phyloP scores from a whole-genome alignment of 1,284 basidiomycete genomes.

The Vanrija humicola region DNA sequence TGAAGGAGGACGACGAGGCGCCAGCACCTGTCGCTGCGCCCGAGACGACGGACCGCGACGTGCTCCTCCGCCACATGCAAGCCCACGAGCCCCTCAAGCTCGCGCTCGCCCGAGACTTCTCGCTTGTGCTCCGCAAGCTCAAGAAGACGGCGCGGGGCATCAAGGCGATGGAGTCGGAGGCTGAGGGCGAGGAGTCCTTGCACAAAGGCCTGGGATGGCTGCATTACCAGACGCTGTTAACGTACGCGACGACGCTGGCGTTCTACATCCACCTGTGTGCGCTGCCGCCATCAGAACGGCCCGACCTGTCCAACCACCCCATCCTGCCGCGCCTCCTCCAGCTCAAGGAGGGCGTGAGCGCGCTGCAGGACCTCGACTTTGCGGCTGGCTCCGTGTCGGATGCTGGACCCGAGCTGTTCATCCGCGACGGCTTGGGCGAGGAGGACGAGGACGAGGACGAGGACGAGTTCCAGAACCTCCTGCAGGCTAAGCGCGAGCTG shows the following conservation, averaged over 20 bases:
- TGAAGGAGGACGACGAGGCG: constrained; percentile 3
- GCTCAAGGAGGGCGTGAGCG: constrained; percentile 76
- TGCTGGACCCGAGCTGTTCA: constrained; percentile 41
- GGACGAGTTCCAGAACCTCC: constrained; percentile 29
- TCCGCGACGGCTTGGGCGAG: constrained; percentile 17
- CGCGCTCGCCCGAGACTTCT: constrained; percentile 55
- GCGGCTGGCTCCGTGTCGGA: constrained; percentile 54
- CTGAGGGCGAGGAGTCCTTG: constrained; percentile 34
- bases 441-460: constrained; percentile 43
- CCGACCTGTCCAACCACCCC: constrained; percentile 69
- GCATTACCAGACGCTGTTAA: constrained; percentile 67
- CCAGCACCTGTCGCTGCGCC: constrained; percentile 21
- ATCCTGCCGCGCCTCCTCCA: constrained; percentile 76
- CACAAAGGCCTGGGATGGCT: constrained; percentile 49
- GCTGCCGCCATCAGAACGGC: constrained; percentile 58
- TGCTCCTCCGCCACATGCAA: constrained; percentile 68
- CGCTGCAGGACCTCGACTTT: constrained; percentile 78
- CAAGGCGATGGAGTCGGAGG: constrained; percentile 35
- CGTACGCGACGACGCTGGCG: constrained; percentile 84
- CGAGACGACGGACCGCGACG: constrained; percentile 27
- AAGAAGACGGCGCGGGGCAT: constrained; percentile 46
- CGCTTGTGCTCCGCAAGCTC: constrained; percentile 49
- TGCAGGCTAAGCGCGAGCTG: constrained; percentile 23
- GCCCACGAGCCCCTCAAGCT: constrained; percentile 71
- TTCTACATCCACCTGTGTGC: constrained; percentile 88